Evolutionary conservation across 306 rosid species (phyloP).

Genomic region (Geum urbanum): DNA sequence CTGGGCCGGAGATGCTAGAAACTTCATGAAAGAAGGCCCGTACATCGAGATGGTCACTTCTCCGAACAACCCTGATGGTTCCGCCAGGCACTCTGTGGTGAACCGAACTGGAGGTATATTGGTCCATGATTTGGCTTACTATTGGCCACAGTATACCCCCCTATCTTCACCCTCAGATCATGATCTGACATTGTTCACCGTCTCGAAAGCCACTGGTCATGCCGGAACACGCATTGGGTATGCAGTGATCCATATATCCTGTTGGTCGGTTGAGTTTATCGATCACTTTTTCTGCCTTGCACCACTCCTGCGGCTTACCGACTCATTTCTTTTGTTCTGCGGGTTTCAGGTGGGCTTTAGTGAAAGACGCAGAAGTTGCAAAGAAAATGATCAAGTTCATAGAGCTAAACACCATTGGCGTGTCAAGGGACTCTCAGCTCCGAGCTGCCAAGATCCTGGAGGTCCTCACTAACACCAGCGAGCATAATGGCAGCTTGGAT

Average conservation of each 20-base stretch:
- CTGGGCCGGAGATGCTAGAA: conserved; percentile 79
- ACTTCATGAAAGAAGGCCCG: conserved; percentile 43
- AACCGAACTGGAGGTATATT: conserved; percentile 52
- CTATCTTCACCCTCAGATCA: conserved; percentile 53
- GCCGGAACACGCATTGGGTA: conserved; percentile 93
- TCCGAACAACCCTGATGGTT: conserved; percentile 96
- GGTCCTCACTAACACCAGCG: conserved; percentile 46
- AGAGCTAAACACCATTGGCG: conserved; percentile 78
- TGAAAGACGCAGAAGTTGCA: conserved; percentile 60
- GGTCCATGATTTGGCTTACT: conserved; percentile 82
- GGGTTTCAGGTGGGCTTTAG: conserved; percentile 75
- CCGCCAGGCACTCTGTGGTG: conserved; percentile 43
- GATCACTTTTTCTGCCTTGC: neutral
- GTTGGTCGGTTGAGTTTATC: neutral
- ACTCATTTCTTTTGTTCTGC: neutral
- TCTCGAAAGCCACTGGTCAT: conserved; percentile 83
- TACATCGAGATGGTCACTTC: conserved; percentile 85
- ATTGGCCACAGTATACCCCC: conserved; percentile 96
- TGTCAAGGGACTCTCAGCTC: conserved; percentile 84
- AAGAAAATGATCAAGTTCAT: conserved; percentile 69
- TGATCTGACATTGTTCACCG: conserved; percentile 67
- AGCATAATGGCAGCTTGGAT: conserved; percentile 19
- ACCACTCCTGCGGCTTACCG: neutral
- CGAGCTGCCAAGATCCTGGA: conserved; percentile 75
- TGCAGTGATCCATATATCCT: conserved; percentile 7